Conservation (phyloP, 345 rosid genomes). For the Eucalyptus marginata region DNA sequence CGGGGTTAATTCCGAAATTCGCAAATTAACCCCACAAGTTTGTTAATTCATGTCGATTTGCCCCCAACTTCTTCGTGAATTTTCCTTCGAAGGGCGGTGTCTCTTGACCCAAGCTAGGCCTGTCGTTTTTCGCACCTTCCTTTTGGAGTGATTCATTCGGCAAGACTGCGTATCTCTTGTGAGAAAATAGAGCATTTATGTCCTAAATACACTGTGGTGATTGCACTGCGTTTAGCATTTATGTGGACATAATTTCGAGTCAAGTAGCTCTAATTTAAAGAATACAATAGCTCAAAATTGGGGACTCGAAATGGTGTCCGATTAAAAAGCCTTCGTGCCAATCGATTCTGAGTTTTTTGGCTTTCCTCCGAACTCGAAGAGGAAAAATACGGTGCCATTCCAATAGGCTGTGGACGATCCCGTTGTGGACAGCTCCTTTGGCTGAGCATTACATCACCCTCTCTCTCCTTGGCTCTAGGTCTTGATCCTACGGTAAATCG, state of each 20-base stretch:
- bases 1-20: not conserved
- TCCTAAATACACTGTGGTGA: not conserved
- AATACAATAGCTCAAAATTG: not conserved
- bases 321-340: not conserved
- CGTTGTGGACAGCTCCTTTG: fast-evolving
- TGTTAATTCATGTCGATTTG: not conserved
- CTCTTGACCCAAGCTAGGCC: not conserved
- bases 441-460: fast-evolving
- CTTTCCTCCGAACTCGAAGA: not conserved
- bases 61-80: not conserved
- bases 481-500: fast-evolving
- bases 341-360: fast-evolving
- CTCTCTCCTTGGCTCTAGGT: not conserved
- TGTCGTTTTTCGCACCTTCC: not conserved
- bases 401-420: not conserved
- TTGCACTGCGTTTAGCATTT: not conserved
- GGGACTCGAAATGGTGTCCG: not conserved
- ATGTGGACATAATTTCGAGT: not conserved
- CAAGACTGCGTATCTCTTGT: not conserved
- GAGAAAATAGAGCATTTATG: not conserved
- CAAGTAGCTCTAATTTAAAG: not conserved
- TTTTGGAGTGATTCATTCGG: not conserved
- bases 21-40: not conserved
- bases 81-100: not conserved
- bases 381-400: not conserved